Evolutionary conservation across 495 filamentous ascomycete species (phyloP), one percentile per base, ranked within the genome.

Genomic region (Tricharina praecox): DNA sequence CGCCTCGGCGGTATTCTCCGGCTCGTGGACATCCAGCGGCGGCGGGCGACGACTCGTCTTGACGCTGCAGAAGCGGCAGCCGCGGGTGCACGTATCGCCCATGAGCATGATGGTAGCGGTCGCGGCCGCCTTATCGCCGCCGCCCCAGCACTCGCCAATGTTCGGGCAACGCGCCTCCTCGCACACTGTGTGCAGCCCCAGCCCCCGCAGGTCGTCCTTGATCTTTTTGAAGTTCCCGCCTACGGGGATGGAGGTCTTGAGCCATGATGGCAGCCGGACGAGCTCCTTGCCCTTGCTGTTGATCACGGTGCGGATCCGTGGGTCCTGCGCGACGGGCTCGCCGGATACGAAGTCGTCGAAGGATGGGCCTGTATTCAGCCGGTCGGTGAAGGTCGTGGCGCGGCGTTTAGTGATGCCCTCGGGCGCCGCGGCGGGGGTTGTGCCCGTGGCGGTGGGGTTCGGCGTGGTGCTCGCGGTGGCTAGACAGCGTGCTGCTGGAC

Each of bases 81-180:
- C 90, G 23, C 90, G 78, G 7, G 90, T 97, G 66, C 90, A 97
- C 4, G 90, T 95, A 59, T 97, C 90, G 52, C 90, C 90, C 88
- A 96, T 95, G 4, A 96, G 70, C 92, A 97, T 96, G 67, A 97
- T 96, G 7, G 90, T 97, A 0, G 92, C 90, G 21, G 90, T 97
- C 1, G 92, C 92, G 19, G 84, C 78, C 40, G 77, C 74, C 67
- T 93, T 94, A 63, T 81, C 75, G 55, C 67, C 72, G 26, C 90
- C 90, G 47, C 90, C 90, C 90, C 90, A 97, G 70, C 90, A 97
- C 62, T 93, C 85, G 51, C 79, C 84, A 43, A 97, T 96, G 62
- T 97, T 97, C 34, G 90, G 90, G 63, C 90, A 97, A 24, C 86
- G 75, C 13, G 90, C 90, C 67, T 97, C 92, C 66, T 97, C 90